Percentiles rank a stretch among this genome's conserved stretches.
phyloP scores from a whole-genome alignment of 139 green algal species.

The Haematococcus sp. region DNA sequence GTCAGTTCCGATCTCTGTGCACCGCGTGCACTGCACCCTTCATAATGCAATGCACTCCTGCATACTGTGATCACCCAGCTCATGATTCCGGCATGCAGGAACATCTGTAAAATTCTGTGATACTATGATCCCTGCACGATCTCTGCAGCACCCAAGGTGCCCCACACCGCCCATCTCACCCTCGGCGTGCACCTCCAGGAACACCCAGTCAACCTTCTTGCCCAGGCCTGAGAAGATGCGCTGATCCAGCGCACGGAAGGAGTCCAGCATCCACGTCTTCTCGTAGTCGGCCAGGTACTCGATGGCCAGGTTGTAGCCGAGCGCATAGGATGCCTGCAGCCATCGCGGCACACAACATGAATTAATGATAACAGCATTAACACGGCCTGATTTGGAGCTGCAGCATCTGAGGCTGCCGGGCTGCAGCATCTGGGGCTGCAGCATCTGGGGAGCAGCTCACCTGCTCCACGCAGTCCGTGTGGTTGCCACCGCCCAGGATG shows the following conservation, averaged over 20 bases:
- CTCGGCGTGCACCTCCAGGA: slow-evolving; percentile 90
- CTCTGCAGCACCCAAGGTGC: no score
- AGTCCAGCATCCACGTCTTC: slow-evolving; percentile 93
- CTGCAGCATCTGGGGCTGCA: no score
- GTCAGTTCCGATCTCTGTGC: no score
- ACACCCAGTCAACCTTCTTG: slow-evolving; percentile 78
- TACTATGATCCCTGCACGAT: no score
- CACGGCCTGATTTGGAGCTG: background rate
- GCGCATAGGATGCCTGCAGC: slow-evolving; percentile 73
- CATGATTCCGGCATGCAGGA: no score
- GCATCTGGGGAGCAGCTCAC: slow-evolving; percentile 2
- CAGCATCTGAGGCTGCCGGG: background rate
- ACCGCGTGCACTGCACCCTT: no score
- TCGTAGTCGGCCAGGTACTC: slow-evolving; percentile 94
- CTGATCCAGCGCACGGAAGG: slow-evolving; percentile 70
- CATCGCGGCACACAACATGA: background rate
- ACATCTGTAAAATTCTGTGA: no score
- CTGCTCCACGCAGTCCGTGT: slow-evolving; percentile 37
- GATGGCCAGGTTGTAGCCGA: slow-evolving; percentile 94
- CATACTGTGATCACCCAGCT: no score
- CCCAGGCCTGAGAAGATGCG: slow-evolving; percentile 43
- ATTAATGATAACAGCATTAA: no score
- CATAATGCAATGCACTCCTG: no score
- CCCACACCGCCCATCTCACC: slow-evolving; percentile 31
- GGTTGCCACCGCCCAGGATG: slow-evolving; percentile 48